Evolutionary conservation across 768 basidiomycete species (phyloP).

Genomic region (Ephemerocybe angulata): DNA sequence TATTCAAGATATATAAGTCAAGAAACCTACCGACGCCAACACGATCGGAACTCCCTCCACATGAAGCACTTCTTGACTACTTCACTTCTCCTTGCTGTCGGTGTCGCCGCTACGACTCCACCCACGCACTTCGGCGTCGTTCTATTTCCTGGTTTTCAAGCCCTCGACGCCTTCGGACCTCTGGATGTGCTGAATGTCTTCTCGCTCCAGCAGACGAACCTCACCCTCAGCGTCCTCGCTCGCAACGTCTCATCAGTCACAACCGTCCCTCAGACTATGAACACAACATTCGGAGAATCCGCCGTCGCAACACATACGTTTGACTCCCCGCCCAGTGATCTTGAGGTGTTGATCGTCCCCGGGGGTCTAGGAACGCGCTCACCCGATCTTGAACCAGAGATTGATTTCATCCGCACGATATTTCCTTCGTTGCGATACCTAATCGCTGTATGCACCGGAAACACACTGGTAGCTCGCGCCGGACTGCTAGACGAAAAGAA

Average conservation of each 20-base stretch:
- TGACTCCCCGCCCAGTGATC: conserved; percentile 13
- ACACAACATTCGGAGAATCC: conserved; percentile 29
- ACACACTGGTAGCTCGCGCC: conserved; percentile 30
- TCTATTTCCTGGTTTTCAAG: conserved; percentile 29
- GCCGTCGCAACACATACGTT: conserved; percentile 16
- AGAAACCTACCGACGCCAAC: too few species aligned
- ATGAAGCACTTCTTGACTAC: too few species aligned
- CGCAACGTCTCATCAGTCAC: conserved; percentile 25
- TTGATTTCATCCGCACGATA: conserved; percentile 25
- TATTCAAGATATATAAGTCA: too few species aligned
- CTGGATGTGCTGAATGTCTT: conserved; percentile 30
- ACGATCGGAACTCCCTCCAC: too few species aligned
- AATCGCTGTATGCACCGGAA: conserved; percentile 36
- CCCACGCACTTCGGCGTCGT: conserved; percentile 21
- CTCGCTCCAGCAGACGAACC: conserved; percentile 13
- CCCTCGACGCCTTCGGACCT: conserved; percentile 31
- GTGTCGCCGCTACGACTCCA: too few species aligned
- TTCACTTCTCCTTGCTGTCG: too few species aligned
- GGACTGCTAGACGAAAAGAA: conserved; percentile 35
- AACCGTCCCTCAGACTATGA: conserved; percentile 26
- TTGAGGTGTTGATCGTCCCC: conserved; percentile 33
- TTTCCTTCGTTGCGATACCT: conserved; percentile 33
- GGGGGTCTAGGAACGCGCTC: conserved; percentile 16
- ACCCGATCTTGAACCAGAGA: conserved; percentile 8
- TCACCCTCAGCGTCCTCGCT: conserved; percentile 25